Percentiles rank a stretch among this genome's conserved stretches.
Conservation (phyloP, 2,329 filamentous ascomycete species). For the Scorias spongiosa region DNA sequence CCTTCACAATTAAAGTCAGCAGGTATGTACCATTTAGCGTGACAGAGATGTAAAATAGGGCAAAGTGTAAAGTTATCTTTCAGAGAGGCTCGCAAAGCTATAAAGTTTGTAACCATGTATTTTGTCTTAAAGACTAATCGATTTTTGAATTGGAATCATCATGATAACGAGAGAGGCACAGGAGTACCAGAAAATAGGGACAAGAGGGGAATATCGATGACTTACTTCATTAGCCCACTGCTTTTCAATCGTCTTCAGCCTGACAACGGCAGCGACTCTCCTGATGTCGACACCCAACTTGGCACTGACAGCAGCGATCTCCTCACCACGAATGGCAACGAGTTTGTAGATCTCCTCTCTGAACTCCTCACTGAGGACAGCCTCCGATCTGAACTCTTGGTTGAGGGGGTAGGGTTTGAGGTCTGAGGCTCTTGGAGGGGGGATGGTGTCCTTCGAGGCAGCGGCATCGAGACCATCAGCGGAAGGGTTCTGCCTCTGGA, state of each 20-base stretch:
- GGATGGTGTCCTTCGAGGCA: slow-evolving; percentile 4
- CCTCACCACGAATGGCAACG: slow-evolving; percentile 49
- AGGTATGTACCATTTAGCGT: slow-evolving; percentile 2
- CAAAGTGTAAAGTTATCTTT: slow-evolving; percentile 21
- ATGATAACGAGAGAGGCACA: slow-evolving; percentile 21
- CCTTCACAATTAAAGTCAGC: slow-evolving; percentile 33
- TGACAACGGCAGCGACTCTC: slow-evolving; percentile 69
- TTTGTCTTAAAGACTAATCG: slow-evolving; percentile 99
- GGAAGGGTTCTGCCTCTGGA: slow-evolving; percentile 7
- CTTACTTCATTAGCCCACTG: slow-evolving; percentile 62
- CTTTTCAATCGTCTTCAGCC: slow-evolving; percentile 75
- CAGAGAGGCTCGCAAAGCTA: slow-evolving; percentile 63
- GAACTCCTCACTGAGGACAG: slow-evolving; percentile 58
- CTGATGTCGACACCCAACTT: slow-evolving; percentile 67
- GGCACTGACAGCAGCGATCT: slow-evolving; percentile 62
- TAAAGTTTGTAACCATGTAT: slow-evolving; percentile 68
- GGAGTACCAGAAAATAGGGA: slow-evolving; percentile 1
- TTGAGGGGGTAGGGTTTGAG: slow-evolving; percentile 61
- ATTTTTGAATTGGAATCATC: slow-evolving; percentile 61
- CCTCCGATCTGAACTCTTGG: slow-evolving; percentile 50
- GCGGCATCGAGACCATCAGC: neutral
- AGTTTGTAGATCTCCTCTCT: slow-evolving; percentile 58
- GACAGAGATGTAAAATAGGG: slow-evolving; percentile 3
- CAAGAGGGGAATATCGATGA: slow-evolving; percentile 6
- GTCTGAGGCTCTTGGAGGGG: slow-evolving; percentile 12